These are phyloP conservation scores for Alnus rubra DNA, from an alignment of 306 rosid species.

Conservation along the genomic window DNA sequence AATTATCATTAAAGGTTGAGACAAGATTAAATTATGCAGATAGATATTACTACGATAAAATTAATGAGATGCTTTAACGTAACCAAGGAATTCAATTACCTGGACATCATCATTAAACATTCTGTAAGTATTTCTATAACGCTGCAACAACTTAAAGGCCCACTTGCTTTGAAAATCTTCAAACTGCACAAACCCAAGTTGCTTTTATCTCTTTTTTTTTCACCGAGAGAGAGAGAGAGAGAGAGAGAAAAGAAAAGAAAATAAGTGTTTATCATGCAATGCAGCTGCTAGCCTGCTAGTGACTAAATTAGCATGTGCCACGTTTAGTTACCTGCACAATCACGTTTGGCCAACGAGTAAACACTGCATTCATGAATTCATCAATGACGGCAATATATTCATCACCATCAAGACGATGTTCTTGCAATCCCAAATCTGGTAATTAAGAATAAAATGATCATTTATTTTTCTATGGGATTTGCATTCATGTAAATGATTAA, in stretches of 20 bases:
- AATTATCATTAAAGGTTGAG: background rate
- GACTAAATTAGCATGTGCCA: conserved; percentile 8
- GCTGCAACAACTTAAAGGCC: conserved; percentile 95
- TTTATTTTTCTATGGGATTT: background rate
- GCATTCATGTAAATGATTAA: background rate
- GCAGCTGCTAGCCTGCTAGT: background rate
- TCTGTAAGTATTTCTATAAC: conserved; percentile 86
- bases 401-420: conserved; percentile 89
- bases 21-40: background rate
- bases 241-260: too few relatives aligned
- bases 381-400: conserved; percentile 84
- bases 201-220: conserved; percentile 8
- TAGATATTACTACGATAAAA: background rate
- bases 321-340: conserved; percentile 80
- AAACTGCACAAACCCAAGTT: conserved; percentile 56
- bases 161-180: conserved; percentile 99
- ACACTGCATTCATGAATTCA: conserved; percentile 98
- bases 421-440: conserved; percentile 90
- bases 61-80: background rate
- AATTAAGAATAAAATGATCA: conserved; percentile 20
- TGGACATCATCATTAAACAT: conserved; percentile 99
- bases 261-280: background rate
- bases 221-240: background rate
- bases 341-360: conserved; percentile 97
- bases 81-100: conserved; percentile 47